These are phyloP conservation scores for Penicillium cataractarum DNA, from an alignment of 495 filamentous ascomycete species.

Conservation along the genomic window DNA sequence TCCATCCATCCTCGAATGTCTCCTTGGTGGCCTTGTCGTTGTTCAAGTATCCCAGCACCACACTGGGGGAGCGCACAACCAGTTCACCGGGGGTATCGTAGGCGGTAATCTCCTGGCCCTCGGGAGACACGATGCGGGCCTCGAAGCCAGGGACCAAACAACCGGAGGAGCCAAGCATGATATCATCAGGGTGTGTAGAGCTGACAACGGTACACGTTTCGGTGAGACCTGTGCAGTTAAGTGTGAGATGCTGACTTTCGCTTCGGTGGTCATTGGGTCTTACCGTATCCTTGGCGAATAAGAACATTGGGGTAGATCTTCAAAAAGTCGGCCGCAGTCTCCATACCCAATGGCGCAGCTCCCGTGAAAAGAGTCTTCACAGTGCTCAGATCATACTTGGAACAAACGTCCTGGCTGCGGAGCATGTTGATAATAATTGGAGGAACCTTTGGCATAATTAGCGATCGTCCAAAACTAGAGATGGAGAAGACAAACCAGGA, in stretches of 20 bases:
- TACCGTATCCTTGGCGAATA: conserved; percentile 83
- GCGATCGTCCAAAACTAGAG: not conserved
- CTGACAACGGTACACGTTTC: conserved; percentile 78
- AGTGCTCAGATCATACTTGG: conserved; percentile 75
- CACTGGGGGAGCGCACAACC: conserved; percentile 72
- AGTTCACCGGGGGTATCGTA: conserved; percentile 84
- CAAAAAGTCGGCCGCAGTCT: conserved; percentile 71
- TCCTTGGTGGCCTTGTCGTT: conserved; percentile 82
- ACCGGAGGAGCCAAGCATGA: conserved; percentile 74
- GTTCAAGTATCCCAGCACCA: conserved; percentile 82
- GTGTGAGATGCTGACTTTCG: conserved; percentile 15
- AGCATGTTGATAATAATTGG: conserved; percentile 85
- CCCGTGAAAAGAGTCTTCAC: conserved; percentile 73
- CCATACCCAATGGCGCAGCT: conserved; percentile 79
- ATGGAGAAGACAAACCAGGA: conserved; percentile 54
- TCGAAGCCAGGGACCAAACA: conserved; percentile 67
- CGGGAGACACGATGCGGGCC: conserved; percentile 70
- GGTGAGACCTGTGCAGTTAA: conserved; percentile 63
- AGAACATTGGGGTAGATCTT: conserved; percentile 65
- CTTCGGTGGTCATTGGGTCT: conserved; percentile 2
- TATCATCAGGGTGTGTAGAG: conserved; percentile 65
- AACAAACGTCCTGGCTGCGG: conserved; percentile 62
- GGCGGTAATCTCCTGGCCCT: conserved; percentile 73
- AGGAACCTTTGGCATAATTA: conserved; percentile 60
- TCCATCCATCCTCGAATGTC: conserved; percentile 79